Percentiles rank a stretch among this genome's conserved stretches.
phyloP scores from a whole-genome alignment of 768 basidiomycete genomes.

The Leucosporidium yakuticum region DNA sequence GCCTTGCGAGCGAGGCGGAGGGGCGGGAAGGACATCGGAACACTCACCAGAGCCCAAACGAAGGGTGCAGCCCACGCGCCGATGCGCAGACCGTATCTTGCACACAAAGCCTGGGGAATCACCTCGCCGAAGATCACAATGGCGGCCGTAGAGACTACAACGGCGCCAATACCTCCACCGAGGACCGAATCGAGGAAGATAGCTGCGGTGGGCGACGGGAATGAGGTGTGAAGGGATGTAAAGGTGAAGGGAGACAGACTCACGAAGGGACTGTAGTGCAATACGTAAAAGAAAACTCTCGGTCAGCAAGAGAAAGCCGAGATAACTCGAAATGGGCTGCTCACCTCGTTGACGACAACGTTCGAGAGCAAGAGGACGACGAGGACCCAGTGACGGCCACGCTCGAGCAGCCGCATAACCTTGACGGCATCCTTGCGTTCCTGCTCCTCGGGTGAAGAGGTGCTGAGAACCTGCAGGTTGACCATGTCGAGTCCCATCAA shows the following conservation, averaged over 20 bases:
- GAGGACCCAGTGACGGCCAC: constrained; percentile 85
- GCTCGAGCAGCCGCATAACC: constrained; percentile 53
- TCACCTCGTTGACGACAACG: constrained; percentile 52
- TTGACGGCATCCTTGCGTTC: constrained; percentile 42
- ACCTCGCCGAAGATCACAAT: constrained; percentile 52
- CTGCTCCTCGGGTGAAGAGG: constrained; percentile 29
- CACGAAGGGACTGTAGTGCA: background rate
- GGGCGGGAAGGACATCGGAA: background rate
- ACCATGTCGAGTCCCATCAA: constrained; percentile 31
- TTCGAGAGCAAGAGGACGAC: constrained; percentile 85
- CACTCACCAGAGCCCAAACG: constrained; percentile 61
- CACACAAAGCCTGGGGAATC: constrained; percentile 55
- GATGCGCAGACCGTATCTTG: constrained; percentile 69
- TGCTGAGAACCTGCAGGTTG: constrained; percentile 34
- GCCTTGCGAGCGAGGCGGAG: background rate
- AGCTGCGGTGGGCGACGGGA: constrained; percentile 20
- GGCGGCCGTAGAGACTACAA: constrained; percentile 40
- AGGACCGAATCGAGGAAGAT: constrained; percentile 48
- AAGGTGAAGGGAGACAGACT: background rate
- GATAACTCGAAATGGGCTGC: too few species aligned
- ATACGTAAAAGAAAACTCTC: background rate
- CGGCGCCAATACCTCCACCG: constrained; percentile 48
- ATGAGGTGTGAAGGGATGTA: too few species aligned
- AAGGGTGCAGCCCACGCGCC: constrained; percentile 72
- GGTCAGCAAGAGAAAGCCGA: constrained; percentile 37